phyloP scores from a whole-genome alignment of 2,329 filamentous ascomycete genomes.

The Ilyonectria mors-panacis region DNA sequence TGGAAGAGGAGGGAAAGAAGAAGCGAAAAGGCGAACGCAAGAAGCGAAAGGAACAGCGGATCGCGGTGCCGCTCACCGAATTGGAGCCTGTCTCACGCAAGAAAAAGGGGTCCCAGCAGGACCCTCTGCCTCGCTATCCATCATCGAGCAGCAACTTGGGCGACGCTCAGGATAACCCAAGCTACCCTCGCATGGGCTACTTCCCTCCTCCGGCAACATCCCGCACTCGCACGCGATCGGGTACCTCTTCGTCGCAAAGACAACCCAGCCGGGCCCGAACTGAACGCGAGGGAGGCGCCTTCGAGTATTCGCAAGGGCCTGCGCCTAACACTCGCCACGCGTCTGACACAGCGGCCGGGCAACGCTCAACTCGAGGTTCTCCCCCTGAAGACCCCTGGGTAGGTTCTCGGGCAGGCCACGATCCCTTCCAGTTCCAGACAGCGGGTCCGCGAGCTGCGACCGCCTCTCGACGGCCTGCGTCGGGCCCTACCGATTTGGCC shows the following conservation, averaged over 20 bases:
- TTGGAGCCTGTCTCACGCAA: constrained; percentile 61
- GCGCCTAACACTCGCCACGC: constrained; percentile 56
- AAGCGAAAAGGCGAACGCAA: constrained; percentile 54
- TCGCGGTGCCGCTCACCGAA: constrained; percentile 68
- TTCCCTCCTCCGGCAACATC: constrained; percentile 63
- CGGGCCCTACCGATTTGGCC: constrained; percentile 51
- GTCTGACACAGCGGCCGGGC: constrained; percentile 59
- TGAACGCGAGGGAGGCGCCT: constrained; percentile 59
- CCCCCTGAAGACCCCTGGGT: constrained; percentile 53
- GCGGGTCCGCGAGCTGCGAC: constrained; percentile 57
- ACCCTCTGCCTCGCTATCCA: constrained; percentile 56
- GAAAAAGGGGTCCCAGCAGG: constrained; percentile 51
- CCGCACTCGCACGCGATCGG: constrained; percentile 59
- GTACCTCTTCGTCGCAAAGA: constrained; percentile 58
- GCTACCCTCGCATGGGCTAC: constrained; percentile 65
- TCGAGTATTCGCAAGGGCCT: constrained; percentile 59
- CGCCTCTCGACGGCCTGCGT: constrained; percentile 55
- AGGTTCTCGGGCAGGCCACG: constrained; percentile 45
- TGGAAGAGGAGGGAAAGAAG: constrained; percentile 61
- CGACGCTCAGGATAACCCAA: constrained; percentile 53
- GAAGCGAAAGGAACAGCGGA: constrained; percentile 62
- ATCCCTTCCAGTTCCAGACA: constrained; percentile 70
- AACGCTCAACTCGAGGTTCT: constrained; percentile 52
- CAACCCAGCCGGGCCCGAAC: constrained; percentile 52
- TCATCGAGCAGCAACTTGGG: constrained; percentile 55